Evolutionary conservation across 2,329 filamentous ascomycete genomes (phyloP), one percentile per base, ranked within the genome.

Genomic region (Fusarium sp.): DNA sequence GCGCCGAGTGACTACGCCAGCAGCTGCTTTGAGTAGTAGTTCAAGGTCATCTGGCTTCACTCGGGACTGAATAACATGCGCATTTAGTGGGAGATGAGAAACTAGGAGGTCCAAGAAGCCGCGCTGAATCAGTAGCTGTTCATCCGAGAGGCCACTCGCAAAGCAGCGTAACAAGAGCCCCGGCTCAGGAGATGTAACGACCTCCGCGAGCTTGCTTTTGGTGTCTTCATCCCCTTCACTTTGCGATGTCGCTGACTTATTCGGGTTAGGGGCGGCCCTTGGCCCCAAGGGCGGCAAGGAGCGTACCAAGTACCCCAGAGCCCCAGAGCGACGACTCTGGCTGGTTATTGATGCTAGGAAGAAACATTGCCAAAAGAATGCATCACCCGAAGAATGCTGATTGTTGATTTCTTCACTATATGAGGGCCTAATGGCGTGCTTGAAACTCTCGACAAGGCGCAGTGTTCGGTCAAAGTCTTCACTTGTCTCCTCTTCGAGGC

Each of bases 351-450:
- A 92, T 14, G 95, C 94, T 22, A 99, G 85, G 77, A 99, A 98
- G 79, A 99, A 92, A 80, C 94, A 98, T 83, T 99, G 96, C 96
- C 96, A 99, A 80, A 98, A 99, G 81, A 96, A 98, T 72, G 93
- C 93, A 73, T 95, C 93, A 14, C 91, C 90, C 13, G 87, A 87
- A 49, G 84, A 88, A 80, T 88, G 89, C 41, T 82, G 86, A 61
- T 80, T 81, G 36, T 82, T 89, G 71, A 85, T 86, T 59, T 82
- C 83, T 71, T 87, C 83, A 67, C 87, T 86, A 31, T 83, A 82
- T 13, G 82, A 75, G 33, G 90, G 84, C 63, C 91, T 86, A 75
- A 94, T 88, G 52, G 89, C 87, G 65, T 87, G 82, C 77, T 95
- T 94, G 79, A 98, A 90, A 62, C 88, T 90, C 75, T 96, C 92